Base-by-base conservation (phyloP, 2,329 filamentous ascomycete genomes). In the Cercospora zeina region DNA sequence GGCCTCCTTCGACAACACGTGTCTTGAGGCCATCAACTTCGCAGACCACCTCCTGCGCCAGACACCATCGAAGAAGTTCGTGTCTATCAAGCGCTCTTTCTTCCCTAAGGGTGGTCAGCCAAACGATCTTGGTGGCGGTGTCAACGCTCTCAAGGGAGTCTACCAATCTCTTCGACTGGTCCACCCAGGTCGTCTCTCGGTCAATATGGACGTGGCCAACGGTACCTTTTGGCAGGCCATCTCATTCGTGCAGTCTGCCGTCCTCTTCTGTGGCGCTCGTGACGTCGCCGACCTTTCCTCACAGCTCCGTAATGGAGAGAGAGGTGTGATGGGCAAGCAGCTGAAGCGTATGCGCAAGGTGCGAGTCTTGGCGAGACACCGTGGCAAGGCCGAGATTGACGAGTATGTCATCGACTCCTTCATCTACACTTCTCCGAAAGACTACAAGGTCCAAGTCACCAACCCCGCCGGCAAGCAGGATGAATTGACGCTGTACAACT, bases 161-260 rank as follows among this genome's bases (percentile, higher is more conserved):
- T 97, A 96, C 70, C 87, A 91, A 9, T 92, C 93, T 0, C 87
- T 97, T 56, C 86, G 92, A 45, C 83, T 93, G 21, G 89, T 88
- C 51, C 82, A 90, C 71, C 63, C 78, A 74, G 67, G 73, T 33
- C 65, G 59, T 19, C 81, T 97, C 5, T 86, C 89, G 0, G 79
- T 99, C 73, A 97, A 97, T 69, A 86, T 96, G 10, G 93, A 99
- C 71, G 89, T 96, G 31, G 89, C 93, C 61, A 96, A 97, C 72
- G 90, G 91, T 0, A 90, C 89, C 11, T 99, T 99, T 78, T 97
- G 90, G 89, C 82, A 80, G 37, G 63, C 75, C 1, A 73, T 75
- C 31, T 74, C 76, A 42, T 63, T 81, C 13, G 68, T 70, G 14
- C 67, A 72, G 19, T 70, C 75, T 56, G 76, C 75, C 47, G 63